phyloP scores from a whole-genome alignment of 768 basidiomycete species.

The Sporobolomyces pararoseus region DNA sequence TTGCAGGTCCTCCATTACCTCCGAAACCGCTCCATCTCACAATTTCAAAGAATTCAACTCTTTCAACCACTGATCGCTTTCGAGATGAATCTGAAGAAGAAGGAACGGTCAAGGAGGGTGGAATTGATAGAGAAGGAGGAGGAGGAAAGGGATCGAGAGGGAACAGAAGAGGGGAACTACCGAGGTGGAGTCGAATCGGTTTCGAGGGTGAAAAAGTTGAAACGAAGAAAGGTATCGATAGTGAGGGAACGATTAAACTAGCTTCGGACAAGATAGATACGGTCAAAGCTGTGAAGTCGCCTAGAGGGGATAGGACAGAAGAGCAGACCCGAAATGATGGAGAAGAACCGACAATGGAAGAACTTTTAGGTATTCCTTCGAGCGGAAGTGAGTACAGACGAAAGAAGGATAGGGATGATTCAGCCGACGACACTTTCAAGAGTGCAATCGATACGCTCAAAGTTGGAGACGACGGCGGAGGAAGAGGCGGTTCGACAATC shows the following conservation, averaged over 20 bases:
- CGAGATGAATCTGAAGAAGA: background rate
- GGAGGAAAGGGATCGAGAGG: background rate
- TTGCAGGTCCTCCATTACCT: constrained; percentile 21
- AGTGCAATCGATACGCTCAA: background rate
- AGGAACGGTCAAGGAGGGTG: background rate
- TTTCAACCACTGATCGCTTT: background rate
- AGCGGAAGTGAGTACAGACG: background rate
- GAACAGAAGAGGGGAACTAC: constrained; percentile 1
- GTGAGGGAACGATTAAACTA: constrained; percentile 7
- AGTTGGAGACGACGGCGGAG: background rate
- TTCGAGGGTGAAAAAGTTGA: background rate
- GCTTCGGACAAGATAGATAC: background rate
- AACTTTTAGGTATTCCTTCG: background rate
- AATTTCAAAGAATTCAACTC: background rate
- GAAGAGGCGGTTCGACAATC: constrained; percentile 18
- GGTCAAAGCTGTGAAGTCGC: background rate
- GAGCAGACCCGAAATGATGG: background rate
- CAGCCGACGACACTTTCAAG: background rate
- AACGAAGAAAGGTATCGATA: background rate
- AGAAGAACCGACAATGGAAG: background rate
- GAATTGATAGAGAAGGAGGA: background rate
- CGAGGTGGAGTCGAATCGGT: constrained; percentile 5
- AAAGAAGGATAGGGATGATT: background rate
- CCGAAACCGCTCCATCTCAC: constrained; percentile 38
- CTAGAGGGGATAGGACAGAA: background rate